phyloP scores from a whole-genome alignment of 1,284 basidiomycete species.

The Salmacisia buchloeana region DNA sequence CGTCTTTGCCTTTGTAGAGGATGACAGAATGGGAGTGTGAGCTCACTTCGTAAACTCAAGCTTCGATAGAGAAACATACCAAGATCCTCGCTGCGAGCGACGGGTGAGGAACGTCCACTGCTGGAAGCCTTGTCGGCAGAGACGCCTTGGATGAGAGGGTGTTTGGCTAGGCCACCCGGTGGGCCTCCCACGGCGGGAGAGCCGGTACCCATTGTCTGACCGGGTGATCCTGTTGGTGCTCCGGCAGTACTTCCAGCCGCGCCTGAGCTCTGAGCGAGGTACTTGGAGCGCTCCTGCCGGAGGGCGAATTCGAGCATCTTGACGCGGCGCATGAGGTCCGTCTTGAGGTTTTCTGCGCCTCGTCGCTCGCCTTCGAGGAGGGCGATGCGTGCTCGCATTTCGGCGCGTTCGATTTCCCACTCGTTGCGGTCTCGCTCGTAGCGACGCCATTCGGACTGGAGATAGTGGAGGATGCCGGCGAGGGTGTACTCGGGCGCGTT shows the following conservation, averaged over 20 bases:
- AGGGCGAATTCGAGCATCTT: constrained; percentile 87
- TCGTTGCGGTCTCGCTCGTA: constrained; percentile 92
- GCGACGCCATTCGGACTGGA: constrained; percentile 94
- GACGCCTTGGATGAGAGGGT: constrained; percentile 2
- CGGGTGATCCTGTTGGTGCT: background rate
- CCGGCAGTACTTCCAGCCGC: too few relatives aligned
- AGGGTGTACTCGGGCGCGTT: constrained; percentile 58
- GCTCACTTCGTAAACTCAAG: background rate
- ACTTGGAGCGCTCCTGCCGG: constrained; percentile 75
- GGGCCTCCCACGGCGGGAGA: background rate
- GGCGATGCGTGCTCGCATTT: constrained; percentile 98
- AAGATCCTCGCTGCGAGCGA: constrained; percentile 1
- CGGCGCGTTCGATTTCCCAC: constrained; percentile 98
- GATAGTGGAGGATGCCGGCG: constrained; percentile 88
- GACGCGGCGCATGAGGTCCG: constrained; percentile 88
- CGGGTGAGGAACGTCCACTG: constrained; percentile 4
- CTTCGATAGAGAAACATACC: background rate
- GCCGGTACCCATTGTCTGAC: background rate
- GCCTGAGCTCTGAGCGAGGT: background rate
- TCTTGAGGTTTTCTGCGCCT: constrained; percentile 92
- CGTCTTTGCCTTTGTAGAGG: constrained; percentile 4
- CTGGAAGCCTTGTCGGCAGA: constrained; percentile 5
- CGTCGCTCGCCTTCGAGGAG: constrained; percentile 91
- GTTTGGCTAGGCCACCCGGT: background rate
- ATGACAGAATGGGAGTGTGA: background rate